phyloP scores from a whole-genome alignment of 1,284 basidiomycete species.

The Veloporphyrellus conicus region DNA sequence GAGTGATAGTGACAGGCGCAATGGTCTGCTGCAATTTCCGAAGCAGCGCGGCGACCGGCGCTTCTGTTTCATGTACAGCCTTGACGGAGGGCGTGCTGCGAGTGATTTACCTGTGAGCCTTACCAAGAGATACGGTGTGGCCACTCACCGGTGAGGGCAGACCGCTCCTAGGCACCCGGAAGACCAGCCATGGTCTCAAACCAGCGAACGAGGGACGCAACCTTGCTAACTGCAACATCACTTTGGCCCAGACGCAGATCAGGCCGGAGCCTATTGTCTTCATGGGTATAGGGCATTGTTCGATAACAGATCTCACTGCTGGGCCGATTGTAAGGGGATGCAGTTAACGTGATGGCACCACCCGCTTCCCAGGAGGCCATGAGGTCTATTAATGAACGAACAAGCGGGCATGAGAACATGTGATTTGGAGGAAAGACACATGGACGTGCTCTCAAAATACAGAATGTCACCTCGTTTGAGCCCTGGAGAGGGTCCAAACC shows the following conservation, averaged over 20 bases:
- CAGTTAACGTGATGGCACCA: slow-evolving; percentile 48
- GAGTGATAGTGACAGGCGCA: slow-evolving; percentile 17
- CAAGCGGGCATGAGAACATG: slow-evolving; percentile 21
- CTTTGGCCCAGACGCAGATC: slow-evolving; percentile 67
- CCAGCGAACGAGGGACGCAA: slow-evolving; percentile 64
- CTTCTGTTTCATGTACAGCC: slow-evolving; percentile 29
- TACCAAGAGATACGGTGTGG: slow-evolving; percentile 8
- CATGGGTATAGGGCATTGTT: slow-evolving; percentile 60
- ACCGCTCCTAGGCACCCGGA: slow-evolving; percentile 11
- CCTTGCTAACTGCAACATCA: slow-evolving; percentile 62
- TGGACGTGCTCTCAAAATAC: slow-evolving; percentile 56
- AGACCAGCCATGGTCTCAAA: slow-evolving; percentile 65
- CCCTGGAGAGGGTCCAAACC: slow-evolving; percentile 34
- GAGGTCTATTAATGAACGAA: slow-evolving; percentile 42
- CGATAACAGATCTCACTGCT: slow-evolving; percentile 67
- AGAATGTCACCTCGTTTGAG: slow-evolving; percentile 68
- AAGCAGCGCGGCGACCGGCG: slow-evolving; percentile 22
- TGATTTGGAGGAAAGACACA: slow-evolving; percentile 4
- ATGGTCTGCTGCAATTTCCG: slow-evolving; percentile 23
- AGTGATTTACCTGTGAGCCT: slow-evolving; percentile 7
- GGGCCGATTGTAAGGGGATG: slow-evolving; percentile 61
- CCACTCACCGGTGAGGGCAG: slow-evolving; percentile 13
- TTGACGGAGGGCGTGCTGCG: slow-evolving; percentile 12
- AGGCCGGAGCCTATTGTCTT: slow-evolving; percentile 59
- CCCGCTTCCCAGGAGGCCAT: slow-evolving; percentile 42